phyloP scores from a whole-genome alignment of 495 filamentous ascomycete species.

The Rostrohypoxylon terebratum region DNA sequence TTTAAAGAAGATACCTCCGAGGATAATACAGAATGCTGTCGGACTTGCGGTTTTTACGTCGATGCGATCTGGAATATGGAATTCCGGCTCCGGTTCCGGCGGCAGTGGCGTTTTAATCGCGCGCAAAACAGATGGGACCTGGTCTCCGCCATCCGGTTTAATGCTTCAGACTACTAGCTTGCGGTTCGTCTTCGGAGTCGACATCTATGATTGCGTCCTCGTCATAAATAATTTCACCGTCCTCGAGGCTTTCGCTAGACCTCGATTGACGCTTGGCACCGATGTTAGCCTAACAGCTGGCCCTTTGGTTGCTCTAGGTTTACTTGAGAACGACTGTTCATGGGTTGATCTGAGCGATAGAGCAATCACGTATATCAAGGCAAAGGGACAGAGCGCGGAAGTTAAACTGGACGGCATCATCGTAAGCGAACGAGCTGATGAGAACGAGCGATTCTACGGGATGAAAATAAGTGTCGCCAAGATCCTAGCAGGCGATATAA shows the following conservation, averaged over 20 bases:
- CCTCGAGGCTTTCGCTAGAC: constrained; percentile 80
- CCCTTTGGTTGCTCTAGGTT: constrained; percentile 78
- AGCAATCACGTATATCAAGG: constrained; percentile 90
- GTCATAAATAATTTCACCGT: constrained; percentile 88
- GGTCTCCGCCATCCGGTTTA: constrained; percentile 90
- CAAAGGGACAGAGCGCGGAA: constrained; percentile 83
- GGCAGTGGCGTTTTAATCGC: constrained; percentile 85
- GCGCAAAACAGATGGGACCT: constrained; percentile 82
- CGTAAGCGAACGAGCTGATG: constrained; percentile 84
- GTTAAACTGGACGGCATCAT: constrained; percentile 87
- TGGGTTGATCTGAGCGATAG: constrained; percentile 69
- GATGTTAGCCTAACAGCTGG: constrained; percentile 83
- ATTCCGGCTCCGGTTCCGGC: constrained; percentile 88
- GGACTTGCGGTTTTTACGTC: constrained; percentile 92
- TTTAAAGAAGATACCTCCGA: constrained; percentile 83
- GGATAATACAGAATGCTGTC: constrained; percentile 86
- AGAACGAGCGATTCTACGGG: constrained; percentile 89
- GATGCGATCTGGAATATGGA: constrained; percentile 91
- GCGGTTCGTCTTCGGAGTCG: constrained; percentile 89
- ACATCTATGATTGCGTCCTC: constrained; percentile 93
- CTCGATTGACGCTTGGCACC: constrained; percentile 80
- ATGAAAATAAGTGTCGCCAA: constrained; percentile 78
- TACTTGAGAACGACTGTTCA: constrained; percentile 79
- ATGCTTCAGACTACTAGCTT: constrained; percentile 86
- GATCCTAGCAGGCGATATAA: constrained; percentile 82